Evolutionary conservation across 2,329 filamentous ascomycete species (phyloP), one percentile per base, ranked within the genome.

Genomic region (Rhytidhysteron rufulum): DNA sequence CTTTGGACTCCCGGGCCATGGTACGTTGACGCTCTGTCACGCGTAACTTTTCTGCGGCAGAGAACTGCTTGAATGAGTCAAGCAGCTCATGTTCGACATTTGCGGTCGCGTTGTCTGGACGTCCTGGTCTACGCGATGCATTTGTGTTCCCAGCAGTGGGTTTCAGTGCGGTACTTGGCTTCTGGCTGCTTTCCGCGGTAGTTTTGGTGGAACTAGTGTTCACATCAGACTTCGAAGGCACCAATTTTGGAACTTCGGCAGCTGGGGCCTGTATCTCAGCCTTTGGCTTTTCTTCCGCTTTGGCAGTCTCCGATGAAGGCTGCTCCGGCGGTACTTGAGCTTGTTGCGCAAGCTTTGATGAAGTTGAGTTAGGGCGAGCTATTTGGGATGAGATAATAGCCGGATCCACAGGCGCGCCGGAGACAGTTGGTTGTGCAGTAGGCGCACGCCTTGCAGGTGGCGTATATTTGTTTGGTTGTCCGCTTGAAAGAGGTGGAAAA

Each of bases 351-450:
- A 53, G 35, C 39, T 58, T 63, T 13, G 53, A 37, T 10, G 48
- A 37, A 7, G 54, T 53, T n/a, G 56, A 53, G 27, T 54, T 70
- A 16, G 77, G 70, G 33, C 73, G 73, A 22, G 75, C 71, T 43
- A 95, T 72, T 57, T 89, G 84, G n/a, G 88, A 83, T 5, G 88
- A 91, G 56, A 96, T 94, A 58, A 95, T 95, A 24, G 90, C 87
- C 44, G 88, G 88, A 60, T 95, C 88, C 37, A 91, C 79, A 11
- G 87, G 87, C 30, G 82, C 86, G 31, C 88, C 85, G 49, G 81
- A 77, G 17, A 90, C 83, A 7, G 83, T 86, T 4, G 88, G 73
- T 48, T 87, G 79, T 19, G 75, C 82, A 22, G 85, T 80, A 15
- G 88, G 87, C 7, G 90, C 85, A 53, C 93, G 82, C 63, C 88